A percentile compares a stretch with the other conserved stretches of the same genome.
Evolutionary conservation across 768 basidiomycete genomes (phyloP).

Genomic region (Pholiota microspora): DNA sequence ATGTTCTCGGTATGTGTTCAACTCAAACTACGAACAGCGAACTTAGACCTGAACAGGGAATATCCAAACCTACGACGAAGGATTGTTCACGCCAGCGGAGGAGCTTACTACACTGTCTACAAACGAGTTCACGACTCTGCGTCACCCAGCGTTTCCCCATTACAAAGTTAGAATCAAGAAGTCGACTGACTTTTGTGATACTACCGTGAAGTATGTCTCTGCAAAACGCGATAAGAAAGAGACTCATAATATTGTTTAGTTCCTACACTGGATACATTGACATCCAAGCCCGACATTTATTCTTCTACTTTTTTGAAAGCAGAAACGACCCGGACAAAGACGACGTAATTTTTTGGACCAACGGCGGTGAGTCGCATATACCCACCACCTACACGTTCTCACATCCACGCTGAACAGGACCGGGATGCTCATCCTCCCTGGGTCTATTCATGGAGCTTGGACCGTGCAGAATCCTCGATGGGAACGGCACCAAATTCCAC

Average conservation of each 20-base stretch:
- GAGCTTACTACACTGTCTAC: constrained; percentile 31
- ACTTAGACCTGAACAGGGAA: not conserved
- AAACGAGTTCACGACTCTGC: constrained; percentile 33
- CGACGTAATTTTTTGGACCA: constrained; percentile 60
- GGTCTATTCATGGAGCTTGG: constrained; percentile 78
- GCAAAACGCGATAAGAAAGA: too few relatives aligned
- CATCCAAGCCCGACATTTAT: constrained; percentile 57
- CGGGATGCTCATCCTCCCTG: constrained; percentile 40
- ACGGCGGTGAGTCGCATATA: constrained; percentile 39
- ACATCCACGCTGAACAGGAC: constrained; percentile 24
- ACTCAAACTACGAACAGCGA: not conserved
- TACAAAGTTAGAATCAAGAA: constrained; percentile 59
- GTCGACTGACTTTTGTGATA: constrained; percentile 51
- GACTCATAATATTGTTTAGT: constrained; percentile 22
- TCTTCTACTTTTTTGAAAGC: constrained; percentile 81
- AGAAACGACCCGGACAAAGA: constrained; percentile 57
- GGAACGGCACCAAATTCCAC: constrained; percentile 48
- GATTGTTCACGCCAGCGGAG: constrained; percentile 32
- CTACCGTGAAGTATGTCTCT: constrained; percentile 45
- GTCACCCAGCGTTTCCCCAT: constrained; percentile 50
- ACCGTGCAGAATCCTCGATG: constrained; percentile 33
- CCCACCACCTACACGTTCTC: not conserved
- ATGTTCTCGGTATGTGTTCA: not conserved
- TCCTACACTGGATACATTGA: constrained; percentile 70
- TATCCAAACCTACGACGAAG: not conserved